Evolutionary conservation across 164 flowering plant genomes (phyloP).

Genomic region (Tetracentron sinense): DNA sequence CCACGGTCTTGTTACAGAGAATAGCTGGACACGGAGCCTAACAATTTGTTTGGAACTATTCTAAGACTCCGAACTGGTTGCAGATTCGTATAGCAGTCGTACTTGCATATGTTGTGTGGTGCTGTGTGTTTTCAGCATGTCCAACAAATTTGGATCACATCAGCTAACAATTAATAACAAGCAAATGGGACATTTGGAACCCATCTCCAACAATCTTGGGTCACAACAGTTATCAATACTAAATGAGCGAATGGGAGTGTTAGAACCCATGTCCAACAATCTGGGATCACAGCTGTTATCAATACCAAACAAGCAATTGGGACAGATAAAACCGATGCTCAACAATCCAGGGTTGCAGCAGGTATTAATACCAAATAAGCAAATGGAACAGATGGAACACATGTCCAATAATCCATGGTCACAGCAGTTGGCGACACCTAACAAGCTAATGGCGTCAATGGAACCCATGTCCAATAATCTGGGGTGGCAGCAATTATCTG

Average conservation of each 20-base stretch:
- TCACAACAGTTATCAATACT: background rate
- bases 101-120: background rate
- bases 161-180: background rate
- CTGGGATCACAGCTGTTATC: constrained; percentile 29
- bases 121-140: background rate
- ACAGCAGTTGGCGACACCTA: constrained; percentile 17
- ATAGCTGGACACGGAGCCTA: background rate
- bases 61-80: background rate
- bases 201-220: background rate
- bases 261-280: constrained; percentile 36
- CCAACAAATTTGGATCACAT: background rate
- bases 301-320: constrained; percentile 24
- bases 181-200: constrained; percentile 29
- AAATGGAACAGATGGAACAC: constrained; percentile 22
- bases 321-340: constrained; percentile 16
- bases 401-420: constrained; percentile 7
- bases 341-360: constrained; percentile 12
- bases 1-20: background rate
- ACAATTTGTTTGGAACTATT: no score
- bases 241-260: background rate
- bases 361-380: constrained; percentile 12
- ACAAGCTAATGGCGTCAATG: constrained; percentile 5
- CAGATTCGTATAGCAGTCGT: background rate
- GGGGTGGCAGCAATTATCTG: constrained; percentile 21
- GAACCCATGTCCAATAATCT: constrained; percentile 14